Evolutionary conservation across 2,329 filamentous ascomycete genomes (phyloP).

Genomic region (Acrocalymma vagum): DNA sequence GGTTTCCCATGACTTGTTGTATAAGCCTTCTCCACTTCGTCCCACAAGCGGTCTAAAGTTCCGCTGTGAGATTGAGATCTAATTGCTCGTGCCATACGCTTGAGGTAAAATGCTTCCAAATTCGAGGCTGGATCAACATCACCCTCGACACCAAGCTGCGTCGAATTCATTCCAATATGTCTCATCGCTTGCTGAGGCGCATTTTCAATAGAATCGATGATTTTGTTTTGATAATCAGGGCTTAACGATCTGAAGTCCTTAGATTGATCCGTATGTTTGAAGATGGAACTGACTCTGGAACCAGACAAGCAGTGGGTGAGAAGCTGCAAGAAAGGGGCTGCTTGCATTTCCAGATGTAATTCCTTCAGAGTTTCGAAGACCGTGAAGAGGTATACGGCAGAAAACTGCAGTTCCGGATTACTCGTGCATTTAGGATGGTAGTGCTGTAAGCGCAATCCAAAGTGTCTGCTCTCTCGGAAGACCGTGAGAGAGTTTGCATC

Average conservation of each 20-base stretch:
- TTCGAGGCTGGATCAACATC: slow-evolving; percentile 17
- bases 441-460: slow-evolving; percentile 32
- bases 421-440: slow-evolving; percentile 30
- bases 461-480: slow-evolving; percentile 11
- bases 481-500: slow-evolving; percentile 10
- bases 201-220: slow-evolving; percentile 25
- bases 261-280: slow-evolving; percentile 17
- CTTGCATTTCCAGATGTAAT: slow-evolving; percentile 26
- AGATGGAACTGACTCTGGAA: slow-evolving; percentile 21
- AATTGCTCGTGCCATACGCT: slow-evolving; percentile 34
- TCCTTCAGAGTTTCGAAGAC: slow-evolving; percentile 30
- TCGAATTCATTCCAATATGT: slow-evolving; percentile 15
- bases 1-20: slow-evolving; percentile 12
- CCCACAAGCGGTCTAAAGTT: slow-evolving; percentile 34
- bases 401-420: slow-evolving; percentile 30
- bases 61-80: slow-evolving; percentile 17
- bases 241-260: slow-evolving; percentile 22
- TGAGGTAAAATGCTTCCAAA: slow-evolving; percentile 32
- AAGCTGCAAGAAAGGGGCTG: slow-evolving; percentile 36
- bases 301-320: slow-evolving; percentile 32
- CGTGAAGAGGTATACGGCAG: slow-evolving; percentile 40
- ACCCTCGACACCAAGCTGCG: slow-evolving; percentile 3
- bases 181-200: slow-evolving; percentile 33
- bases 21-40: slow-evolving; percentile 27
- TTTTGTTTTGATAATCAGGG: slow-evolving; percentile 16